phyloP scores from a whole-genome alignment of 164 flowering plant genomes.

The Berberis thunbergii region DNA sequence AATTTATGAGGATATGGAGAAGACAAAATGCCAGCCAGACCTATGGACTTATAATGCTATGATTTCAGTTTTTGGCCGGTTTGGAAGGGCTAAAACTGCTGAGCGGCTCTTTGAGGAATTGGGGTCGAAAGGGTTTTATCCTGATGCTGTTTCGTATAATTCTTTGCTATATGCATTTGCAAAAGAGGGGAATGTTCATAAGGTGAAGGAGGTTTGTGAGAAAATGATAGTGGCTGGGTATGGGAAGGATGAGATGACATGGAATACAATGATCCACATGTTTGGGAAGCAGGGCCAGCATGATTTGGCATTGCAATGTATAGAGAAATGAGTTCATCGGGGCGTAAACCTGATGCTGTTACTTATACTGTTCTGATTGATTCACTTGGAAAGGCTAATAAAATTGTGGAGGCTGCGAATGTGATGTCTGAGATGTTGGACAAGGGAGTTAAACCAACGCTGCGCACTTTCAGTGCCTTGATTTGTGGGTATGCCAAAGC shows the following conservation, averaged over 20 bases:
- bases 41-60: conserved; percentile 98
- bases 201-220: conserved; percentile 52
- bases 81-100: conserved; percentile 59
- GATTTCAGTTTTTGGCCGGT: conserved; percentile 88
- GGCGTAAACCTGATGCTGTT: conserved; percentile 70
- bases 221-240: conserved; percentile 74
- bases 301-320: conserved; percentile 65
- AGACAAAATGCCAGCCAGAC: conserved; percentile 63
- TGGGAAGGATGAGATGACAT: conserved; percentile 79
- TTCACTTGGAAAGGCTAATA: conserved; percentile 81
- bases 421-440: conserved; percentile 87
- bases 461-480: conserved; percentile 82
- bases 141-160: conserved; percentile 93
- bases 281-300: conserved; percentile 82
- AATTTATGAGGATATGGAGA: conserved; percentile 58
- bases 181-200: conserved; percentile 64
- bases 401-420: conserved; percentile 56
- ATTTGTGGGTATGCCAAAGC: conserved; percentile 89
- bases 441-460: conserved; percentile 64
- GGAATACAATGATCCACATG: conserved; percentile 91
- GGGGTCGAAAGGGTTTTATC: conserved; percentile 57
- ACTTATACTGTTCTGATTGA: conserved; percentile 89
- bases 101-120: conserved; percentile 62
- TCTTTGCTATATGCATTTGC: conserved; percentile 90
- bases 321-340: conserved; percentile 56